Evolutionary conservation across 1,284 basidiomycete species (phyloP), one percentile per base, ranked within the genome.

Genomic region (Pascua sp.): DNA sequence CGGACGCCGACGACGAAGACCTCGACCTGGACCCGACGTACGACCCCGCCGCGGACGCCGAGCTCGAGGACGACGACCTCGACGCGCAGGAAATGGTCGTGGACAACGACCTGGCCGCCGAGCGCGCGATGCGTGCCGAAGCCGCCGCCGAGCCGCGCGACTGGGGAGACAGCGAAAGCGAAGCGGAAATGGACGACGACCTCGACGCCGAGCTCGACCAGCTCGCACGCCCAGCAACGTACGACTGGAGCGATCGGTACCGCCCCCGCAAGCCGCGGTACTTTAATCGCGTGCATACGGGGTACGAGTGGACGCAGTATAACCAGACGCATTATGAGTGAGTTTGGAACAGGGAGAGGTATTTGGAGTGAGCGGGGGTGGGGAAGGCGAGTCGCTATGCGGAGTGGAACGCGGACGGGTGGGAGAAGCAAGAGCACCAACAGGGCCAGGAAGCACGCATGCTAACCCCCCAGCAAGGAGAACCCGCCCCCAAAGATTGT

Each of bases 281-380:
- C 81, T 98, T 98, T 80, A 99, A 99, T 76, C 88, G 95, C 59
- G 95, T 98, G 39, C 93, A 98, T 71, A 98, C 96, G n/a, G 96
- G 96, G n/a, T 99, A 95, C 74, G 96, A 98, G 76, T 99, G 96
- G 96, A 98, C 96, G 81, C 95, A 96, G 81, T 97, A 97, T 78
- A 97, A 97, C 73, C 93, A 97, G 75, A 96, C 93, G 5, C 93
- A 97, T 78, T 98, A 98, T 74, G 94, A 98, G 91, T 93, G 80
- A 63, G 86, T 85, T 17, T 53, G 15, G 15, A 39, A 32, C 24
- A 3, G 24, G 24, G 24, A 7, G 4, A 7, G 24, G 24, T 32
- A 32, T 32, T 32, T 32, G 24, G 24, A 32, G 24, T 32, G 4
- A 7, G 24, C 24, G 12, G 32, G 11, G 12, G 40, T 37, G 15